Conservation (phyloP, 1,284 basidiomycete genomes). For the Sanghuangporus sanghuang region DNA sequence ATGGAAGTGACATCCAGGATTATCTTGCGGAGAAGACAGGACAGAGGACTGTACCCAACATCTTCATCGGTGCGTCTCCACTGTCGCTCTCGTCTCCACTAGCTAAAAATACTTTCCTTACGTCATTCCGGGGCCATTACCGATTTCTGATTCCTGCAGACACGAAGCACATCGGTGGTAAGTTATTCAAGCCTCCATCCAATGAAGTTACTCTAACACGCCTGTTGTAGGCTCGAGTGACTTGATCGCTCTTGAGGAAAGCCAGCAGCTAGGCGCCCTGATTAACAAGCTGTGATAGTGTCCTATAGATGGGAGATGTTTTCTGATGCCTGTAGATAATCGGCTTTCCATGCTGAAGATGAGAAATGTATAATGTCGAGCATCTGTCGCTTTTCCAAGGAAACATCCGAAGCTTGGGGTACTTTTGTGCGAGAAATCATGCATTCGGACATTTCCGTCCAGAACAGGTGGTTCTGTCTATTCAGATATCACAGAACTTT, state of each 20-base stretch:
- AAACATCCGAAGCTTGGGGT: no score
- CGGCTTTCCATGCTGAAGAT: background rate
- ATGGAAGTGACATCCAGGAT: slow-evolving; percentile 28
- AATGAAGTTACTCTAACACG: background rate
- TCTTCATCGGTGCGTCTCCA: slow-evolving; percentile 27
- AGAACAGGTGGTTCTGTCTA: no score
- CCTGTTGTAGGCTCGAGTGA: slow-evolving; percentile 2
- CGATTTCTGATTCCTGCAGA: background rate
- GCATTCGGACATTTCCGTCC: no score
- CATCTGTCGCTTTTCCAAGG: background rate
- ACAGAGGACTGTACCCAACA: slow-evolving; percentile 30
- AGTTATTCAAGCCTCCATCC: background rate
- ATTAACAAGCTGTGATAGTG: background rate
- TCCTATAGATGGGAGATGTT: background rate
- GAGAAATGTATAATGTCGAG: background rate
- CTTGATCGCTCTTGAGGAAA: slow-evolving; percentile 4
- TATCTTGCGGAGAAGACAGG: slow-evolving; percentile 27
- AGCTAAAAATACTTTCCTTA: background rate
- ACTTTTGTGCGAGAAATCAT: no score
- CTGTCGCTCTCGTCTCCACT: background rate
- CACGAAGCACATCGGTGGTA: slow-evolving; percentile 17
- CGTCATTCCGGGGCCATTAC: background rate
- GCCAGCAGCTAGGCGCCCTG: background rate
- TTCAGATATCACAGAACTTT: no score
- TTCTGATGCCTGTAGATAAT: background rate